phyloP scores from a whole-genome alignment of 768 basidiomycete genomes.

The Lactarius vividus region DNA sequence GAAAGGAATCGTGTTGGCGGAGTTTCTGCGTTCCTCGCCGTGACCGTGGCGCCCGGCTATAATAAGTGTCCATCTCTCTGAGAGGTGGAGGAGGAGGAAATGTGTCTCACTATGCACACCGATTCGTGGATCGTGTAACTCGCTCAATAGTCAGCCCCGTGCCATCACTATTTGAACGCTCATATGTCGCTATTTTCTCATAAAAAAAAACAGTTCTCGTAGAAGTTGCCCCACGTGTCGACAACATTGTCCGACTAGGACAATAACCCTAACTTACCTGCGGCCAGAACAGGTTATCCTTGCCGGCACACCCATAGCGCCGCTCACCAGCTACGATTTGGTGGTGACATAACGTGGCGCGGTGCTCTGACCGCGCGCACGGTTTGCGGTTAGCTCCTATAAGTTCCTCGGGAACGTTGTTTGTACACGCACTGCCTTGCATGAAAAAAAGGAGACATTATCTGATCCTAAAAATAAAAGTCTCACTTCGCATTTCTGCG shows the following conservation, averaged over 20 bases:
- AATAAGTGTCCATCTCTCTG: too few species aligned
- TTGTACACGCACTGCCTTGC: background rate
- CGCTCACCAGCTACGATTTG: background rate
- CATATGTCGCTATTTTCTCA: background rate
- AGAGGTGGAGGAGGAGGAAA: background rate
- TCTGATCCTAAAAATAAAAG: constrained; percentile 9
- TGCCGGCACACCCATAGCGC: background rate
- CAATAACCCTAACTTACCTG: constrained; percentile 1
- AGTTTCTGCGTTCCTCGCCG: constrained; percentile 6
- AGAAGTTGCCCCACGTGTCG: background rate
- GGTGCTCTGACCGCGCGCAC: background rate
- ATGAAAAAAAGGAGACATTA: background rate
- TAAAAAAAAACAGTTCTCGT: background rate
- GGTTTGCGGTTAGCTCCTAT: background rate
- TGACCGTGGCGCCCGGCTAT: background rate
- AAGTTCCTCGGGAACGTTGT: background rate
- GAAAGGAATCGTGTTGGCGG: constrained; percentile 11
- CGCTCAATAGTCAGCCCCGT: background rate
- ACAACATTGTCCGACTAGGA: background rate
- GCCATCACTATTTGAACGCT: background rate
- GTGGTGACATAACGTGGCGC: constrained; percentile 3
- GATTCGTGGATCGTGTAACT: background rate
- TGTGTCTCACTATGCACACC: background rate
- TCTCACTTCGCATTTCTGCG: too few species aligned
- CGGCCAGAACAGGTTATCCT: background rate